Evolutionary conservation across 1,284 basidiomycete genomes (phyloP).

Genomic region (Leccinum cinnamomeum): DNA sequence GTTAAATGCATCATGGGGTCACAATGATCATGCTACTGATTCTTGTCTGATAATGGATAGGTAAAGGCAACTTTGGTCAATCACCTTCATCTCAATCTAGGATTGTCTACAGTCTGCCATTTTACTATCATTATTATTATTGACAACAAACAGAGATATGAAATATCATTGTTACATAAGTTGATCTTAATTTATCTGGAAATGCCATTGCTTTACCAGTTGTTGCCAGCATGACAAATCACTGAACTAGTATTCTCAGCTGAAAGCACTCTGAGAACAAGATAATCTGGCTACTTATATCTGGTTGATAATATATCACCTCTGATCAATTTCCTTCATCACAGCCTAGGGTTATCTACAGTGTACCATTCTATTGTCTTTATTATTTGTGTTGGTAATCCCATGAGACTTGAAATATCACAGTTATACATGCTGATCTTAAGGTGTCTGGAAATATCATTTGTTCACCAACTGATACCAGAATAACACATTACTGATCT

Average conservation of each 20-base stretch:
- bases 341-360: neutral
- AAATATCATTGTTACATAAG: neutral
- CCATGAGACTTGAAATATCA: no score
- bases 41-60: no score
- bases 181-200: neutral
- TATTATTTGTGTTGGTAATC: neutral
- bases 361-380: neutral
- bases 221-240: neutral
- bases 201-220: neutral
- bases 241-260: neutral
- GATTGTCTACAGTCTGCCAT: neutral
- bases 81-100: neutral
- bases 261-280: neutral
- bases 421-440: no score
- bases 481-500: no score
- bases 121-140: neutral
- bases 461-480: no score
- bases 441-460: no score
- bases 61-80: neutral
- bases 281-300: neutral
- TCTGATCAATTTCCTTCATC: neutral
- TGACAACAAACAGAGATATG: neutral
- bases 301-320: neutral
- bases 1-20: no score
- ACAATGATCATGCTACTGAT: no score